Percentiles rank a stretch among this genome's conserved stretches.
Conservation (phyloP, 305 asterid genomes). For the Coffea humblotiana region DNA sequence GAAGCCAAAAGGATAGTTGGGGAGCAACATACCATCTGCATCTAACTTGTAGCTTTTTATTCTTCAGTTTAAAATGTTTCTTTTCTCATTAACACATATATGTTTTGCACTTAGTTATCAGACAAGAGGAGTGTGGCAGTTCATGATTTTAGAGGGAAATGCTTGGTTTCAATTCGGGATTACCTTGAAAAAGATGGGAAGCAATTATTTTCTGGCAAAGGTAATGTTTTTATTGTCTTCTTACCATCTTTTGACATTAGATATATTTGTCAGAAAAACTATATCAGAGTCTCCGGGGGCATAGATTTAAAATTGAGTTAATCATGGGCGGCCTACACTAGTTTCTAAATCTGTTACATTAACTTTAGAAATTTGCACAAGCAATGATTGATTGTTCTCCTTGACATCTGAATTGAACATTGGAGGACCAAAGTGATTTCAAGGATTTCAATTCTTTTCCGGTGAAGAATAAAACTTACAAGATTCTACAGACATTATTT, state of each 20-base stretch:
- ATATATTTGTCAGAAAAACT: background rate
- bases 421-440: too few species aligned
- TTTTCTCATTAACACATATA: slow-evolving; percentile 4
- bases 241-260: background rate
- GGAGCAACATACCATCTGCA: background rate
- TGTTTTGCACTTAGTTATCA: slow-evolving; percentile 42
- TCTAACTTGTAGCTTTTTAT: background rate
- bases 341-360: background rate
- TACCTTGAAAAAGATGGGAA: slow-evolving; percentile 46
- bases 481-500: background rate
- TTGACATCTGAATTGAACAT: background rate
- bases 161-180: slow-evolving; percentile 57
- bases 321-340: background rate
- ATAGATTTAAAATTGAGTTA: background rate
- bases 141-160: slow-evolving; percentile 35
- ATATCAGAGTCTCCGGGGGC: background rate
- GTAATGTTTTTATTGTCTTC: slow-evolving; percentile 23
- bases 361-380: background rate
- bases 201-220: slow-evolving; percentile 42
- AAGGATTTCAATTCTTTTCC: too few species aligned
- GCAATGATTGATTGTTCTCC: background rate
- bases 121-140: slow-evolving; percentile 47
- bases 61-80: slow-evolving; percentile 8
- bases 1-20: background rate
- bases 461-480: background rate